These are phyloP conservation scores for Pythium insidiosum DNA, from an alignment of 352 stramenopile species.

Conservation along the genomic window DNA sequence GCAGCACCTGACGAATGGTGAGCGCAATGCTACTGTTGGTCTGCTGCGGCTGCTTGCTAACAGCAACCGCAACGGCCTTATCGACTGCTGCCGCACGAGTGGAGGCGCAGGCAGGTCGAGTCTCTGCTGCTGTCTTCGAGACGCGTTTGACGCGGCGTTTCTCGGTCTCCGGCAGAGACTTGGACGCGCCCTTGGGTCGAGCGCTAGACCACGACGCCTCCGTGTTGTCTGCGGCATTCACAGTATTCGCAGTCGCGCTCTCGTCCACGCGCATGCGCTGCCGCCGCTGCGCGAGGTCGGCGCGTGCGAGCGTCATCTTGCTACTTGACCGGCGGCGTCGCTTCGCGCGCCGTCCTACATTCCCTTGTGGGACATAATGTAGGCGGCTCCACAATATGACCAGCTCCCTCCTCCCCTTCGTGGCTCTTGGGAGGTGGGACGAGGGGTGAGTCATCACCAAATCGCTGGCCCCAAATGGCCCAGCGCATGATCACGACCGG, in stretches of 20 bases:
- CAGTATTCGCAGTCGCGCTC: too few relatives aligned
- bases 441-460: too few relatives aligned
- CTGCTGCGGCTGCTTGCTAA: background rate
- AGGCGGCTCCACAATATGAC: background rate
- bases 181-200: background rate
- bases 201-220: background rate
- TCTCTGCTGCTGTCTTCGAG: background rate
- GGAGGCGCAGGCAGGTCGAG: background rate
- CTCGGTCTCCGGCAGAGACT: too few relatives aligned
- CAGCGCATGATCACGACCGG: too few relatives aligned
- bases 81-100: background rate
- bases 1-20: slow-evolving; percentile 40
- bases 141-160: too few relatives aligned
- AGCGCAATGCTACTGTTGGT: slow-evolving; percentile 13
- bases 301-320: slow-evolving; percentile 2
- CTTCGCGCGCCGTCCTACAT: slow-evolving; percentile 5
- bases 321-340: background rate
- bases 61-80: background rate
- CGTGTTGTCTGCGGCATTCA: background rate
- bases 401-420: background rate
- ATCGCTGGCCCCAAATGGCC: too few relatives aligned
- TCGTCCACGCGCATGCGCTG: slow-evolving; percentile 10
- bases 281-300: slow-evolving; percentile 12
- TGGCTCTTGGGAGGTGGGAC: background rate
- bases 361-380: too few relatives aligned